Conservation (phyloP, 1,139 yeast species). For the Suhomyces bokatorum region DNA sequence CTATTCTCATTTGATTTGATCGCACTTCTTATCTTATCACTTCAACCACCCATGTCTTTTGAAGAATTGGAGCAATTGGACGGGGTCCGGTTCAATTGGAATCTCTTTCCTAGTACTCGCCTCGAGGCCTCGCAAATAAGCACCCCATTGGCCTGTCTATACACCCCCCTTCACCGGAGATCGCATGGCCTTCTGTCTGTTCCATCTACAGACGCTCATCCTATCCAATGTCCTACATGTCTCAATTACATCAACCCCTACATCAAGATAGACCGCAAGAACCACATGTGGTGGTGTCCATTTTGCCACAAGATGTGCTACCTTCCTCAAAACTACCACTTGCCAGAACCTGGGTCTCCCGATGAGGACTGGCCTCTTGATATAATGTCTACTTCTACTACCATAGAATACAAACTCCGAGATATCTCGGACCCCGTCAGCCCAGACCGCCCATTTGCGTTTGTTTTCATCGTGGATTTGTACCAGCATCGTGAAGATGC, state of each 20-base stretch:
- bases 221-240: conserved; percentile 32
- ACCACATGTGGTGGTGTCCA: conserved; percentile 45
- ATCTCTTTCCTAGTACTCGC: conserved; percentile 47
- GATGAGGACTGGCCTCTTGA: conserved; percentile 30
- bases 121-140: conserved; percentile 35
- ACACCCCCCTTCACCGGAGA: conserved; percentile 27
- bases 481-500: conserved; percentile 32
- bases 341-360: conserved; percentile 19
- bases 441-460: conserved; percentile 16
- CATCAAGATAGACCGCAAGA: conserved; percentile 31
- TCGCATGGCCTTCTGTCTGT: conserved; percentile 3
- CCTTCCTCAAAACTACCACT: conserved; percentile 22
- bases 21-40: neutral
- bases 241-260: conserved; percentile 31
- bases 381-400: conserved; percentile 24
- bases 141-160: conserved; percentile 43
- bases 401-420: conserved; percentile 29
- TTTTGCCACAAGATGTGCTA: conserved; percentile 30
- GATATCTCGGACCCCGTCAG: conserved; percentile 20
- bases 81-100: conserved; percentile 58
- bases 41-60: conserved; percentile 34
- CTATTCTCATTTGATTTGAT: neutral
- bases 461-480: conserved; percentile 31
- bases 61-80: conserved; percentile 52
- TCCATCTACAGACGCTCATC: conserved; percentile 8